phyloP scores from a whole-genome alignment of 805 yeast genomes.

The Pichia rugopelliculosa region DNA sequence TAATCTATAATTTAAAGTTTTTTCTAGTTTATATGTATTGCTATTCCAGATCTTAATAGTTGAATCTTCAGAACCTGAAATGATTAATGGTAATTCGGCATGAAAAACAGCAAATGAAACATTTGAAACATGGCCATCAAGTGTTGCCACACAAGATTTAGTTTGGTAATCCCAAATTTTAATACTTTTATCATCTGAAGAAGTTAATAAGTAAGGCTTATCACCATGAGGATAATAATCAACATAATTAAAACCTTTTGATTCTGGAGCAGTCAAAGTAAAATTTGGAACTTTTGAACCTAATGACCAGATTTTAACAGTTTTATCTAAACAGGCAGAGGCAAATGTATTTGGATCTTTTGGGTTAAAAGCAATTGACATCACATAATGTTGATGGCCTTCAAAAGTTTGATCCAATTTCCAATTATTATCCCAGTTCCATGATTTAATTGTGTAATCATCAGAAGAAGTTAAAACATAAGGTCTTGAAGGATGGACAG shows the following conservation, averaged over 20 bases:
- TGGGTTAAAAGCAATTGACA: constrained; percentile 93
- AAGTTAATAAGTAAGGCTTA: constrained; percentile 88
- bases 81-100: constrained; percentile 90
- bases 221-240: constrained; percentile 97
- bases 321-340: constrained; percentile 91
- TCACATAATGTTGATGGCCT: constrained; percentile 93
- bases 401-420: constrained; percentile 81
- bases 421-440: constrained; percentile 99
- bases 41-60: constrained; percentile 93
- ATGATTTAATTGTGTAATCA: constrained; percentile 82
- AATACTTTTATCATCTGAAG: constrained; percentile 85
- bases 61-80: constrained; percentile 96
- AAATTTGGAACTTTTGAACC: constrained; percentile 85
- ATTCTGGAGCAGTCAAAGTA: constrained; percentile 84
- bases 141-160: constrained; percentile 86
- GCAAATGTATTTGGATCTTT: constrained; percentile 98
- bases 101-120: constrained; percentile 97
- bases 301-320: constrained; percentile 94
- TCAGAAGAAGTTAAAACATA: constrained; percentile 84
- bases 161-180: constrained; percentile 97
- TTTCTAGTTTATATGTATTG: constrained; percentile 87
- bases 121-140: constrained; percentile 89
- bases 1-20: constrained; percentile 80
- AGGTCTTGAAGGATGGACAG: constrained; percentile 92
- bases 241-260: constrained; percentile 91